Conservation (phyloP, 169 alveolate genomes). For the Toxoplasma gondii region DNA sequence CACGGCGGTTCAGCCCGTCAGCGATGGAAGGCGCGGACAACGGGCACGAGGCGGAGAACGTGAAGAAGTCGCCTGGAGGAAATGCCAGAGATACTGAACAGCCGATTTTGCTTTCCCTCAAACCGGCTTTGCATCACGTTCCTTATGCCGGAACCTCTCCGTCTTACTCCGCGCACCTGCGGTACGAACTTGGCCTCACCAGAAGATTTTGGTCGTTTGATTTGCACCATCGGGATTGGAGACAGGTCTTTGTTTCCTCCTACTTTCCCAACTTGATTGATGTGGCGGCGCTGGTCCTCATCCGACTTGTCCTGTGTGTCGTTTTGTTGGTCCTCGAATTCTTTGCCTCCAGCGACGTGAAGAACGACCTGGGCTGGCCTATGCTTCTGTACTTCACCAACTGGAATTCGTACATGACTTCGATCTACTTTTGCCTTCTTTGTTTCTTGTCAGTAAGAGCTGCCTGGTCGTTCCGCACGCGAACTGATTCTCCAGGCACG, state of each 20-base stretch:
- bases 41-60: not conserved
- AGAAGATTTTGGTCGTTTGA: slow-evolving; percentile 43
- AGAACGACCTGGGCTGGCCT: slow-evolving; percentile 41
- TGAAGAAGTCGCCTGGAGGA: not conserved
- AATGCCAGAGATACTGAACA: too few species aligned
- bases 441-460: not conserved
- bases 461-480: not conserved
- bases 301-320: slow-evolving; percentile 47
- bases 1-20: not conserved
- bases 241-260: slow-evolving; percentile 48
- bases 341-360: slow-evolving; percentile 45
- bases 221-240: slow-evolving; percentile 61
- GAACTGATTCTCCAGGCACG: not conserved
- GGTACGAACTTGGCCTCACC: slow-evolving; percentile 38
- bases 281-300: slow-evolving; percentile 25
- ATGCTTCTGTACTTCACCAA: slow-evolving; percentile 61
- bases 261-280: slow-evolving; percentile 38
- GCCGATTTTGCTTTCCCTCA: not conserved
- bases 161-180: slow-evolving; percentile 44
- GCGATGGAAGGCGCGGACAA: not conserved
- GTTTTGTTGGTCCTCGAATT: slow-evolving; percentile 44
- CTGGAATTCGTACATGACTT: slow-evolving; percentile 17
- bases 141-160: slow-evolving; percentile 54
- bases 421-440: not conserved
- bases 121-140: not conserved